A percentile compares a stretch with the other conserved stretches of the same genome.
These are phyloP conservation scores for Lactarius sanguifluus DNA, from an alignment of 768 basidiomycete genomes.

Conservation along the genomic window DNA sequence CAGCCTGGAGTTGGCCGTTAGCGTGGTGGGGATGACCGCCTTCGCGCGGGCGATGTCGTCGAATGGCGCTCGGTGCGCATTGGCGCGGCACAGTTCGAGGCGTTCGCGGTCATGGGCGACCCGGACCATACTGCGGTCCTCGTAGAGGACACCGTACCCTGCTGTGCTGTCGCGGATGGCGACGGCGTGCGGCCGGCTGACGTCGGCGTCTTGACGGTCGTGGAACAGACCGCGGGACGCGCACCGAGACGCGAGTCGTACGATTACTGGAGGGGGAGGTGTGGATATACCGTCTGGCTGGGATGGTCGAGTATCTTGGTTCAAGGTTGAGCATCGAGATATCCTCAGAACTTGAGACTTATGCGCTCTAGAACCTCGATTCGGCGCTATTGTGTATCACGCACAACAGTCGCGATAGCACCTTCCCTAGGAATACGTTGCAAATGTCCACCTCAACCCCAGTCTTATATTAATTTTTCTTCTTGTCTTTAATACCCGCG, in stretches of 20 bases:
- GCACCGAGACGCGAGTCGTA: slow-evolving; percentile 45
- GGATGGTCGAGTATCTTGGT: slow-evolving; percentile 41
- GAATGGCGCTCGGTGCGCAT: slow-evolving; percentile 47
- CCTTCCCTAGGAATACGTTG: not conserved
- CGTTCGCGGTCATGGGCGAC: slow-evolving; percentile 38
- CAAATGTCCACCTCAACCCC: not conserved
- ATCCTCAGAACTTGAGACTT: slow-evolving; percentile 16
- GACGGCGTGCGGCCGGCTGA: slow-evolving; percentile 40
- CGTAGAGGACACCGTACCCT: slow-evolving; percentile 41
- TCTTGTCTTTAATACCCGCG: slow-evolving; percentile 42
- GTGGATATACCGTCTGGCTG: slow-evolving; percentile 56
- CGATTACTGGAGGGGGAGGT: slow-evolving; percentile 53
- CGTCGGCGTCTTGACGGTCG: slow-evolving; percentile 48
- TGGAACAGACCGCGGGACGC: slow-evolving; percentile 51
- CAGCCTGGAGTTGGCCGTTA: slow-evolving; percentile 44
- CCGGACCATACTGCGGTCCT: slow-evolving; percentile 57
- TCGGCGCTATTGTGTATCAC: not conserved
- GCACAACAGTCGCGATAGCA: not conserved
- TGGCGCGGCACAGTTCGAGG: slow-evolving; percentile 17
- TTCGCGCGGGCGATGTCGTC: slow-evolving; percentile 52
- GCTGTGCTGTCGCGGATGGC: slow-evolving; percentile 37
- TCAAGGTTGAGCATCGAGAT: slow-evolving; percentile 28
- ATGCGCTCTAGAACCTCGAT: slow-evolving; percentile 2
- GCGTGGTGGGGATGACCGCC: slow-evolving; percentile 52
- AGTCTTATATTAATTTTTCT: slow-evolving; percentile 41